Percentiles rank a stretch among this genome's conserved stretches.
Conservation (phyloP, 345 rosid species). For the Firmiana major region DNA sequence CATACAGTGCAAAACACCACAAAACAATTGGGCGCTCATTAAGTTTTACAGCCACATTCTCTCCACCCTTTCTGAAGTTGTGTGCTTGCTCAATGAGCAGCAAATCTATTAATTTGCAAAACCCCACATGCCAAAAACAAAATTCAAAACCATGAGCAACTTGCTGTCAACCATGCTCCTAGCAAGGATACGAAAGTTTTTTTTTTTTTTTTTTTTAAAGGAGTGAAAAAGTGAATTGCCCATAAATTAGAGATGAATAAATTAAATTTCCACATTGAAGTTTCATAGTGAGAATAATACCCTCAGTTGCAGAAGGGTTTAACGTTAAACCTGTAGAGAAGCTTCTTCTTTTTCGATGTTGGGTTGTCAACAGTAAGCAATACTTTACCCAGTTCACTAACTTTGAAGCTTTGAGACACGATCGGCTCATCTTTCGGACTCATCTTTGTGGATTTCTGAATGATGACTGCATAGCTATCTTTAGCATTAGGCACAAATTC, state of each 20-base stretch:
- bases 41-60: not conserved
- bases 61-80: not conserved
- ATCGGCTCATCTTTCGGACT: slow-evolving; percentile 65
- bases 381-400: slow-evolving; percentile 65
- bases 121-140: slow-evolving; percentile 14
- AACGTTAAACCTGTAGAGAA: slow-evolving; percentile 85
- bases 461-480: slow-evolving; percentile 62
- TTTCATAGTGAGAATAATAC: slow-evolving; percentile 16
- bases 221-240: slow-evolving; percentile 6
- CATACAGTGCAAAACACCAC: slow-evolving; percentile 19
- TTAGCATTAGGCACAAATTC: slow-evolving; percentile 74
- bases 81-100: slow-evolving; percentile 14
- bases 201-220: too few relatives aligned
- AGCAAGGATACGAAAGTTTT: not conserved
- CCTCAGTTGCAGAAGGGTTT: slow-evolving; percentile 46
- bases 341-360: slow-evolving; percentile 84
- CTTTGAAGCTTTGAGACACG: slow-evolving; percentile 62
- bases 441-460: slow-evolving; percentile 73
- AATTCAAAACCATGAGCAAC: slow-evolving; percentile 7
- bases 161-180: slow-evolving; percentile 16
- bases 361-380: slow-evolving; percentile 77
- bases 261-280: slow-evolving; percentile 17
- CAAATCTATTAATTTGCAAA: not conserved
- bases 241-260: slow-evolving; percentile 13
- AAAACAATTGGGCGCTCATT: not conserved